phyloP scores from a whole-genome alignment of 2,329 filamentous ascomycete species.

The Chaetoscypha palmicola region DNA sequence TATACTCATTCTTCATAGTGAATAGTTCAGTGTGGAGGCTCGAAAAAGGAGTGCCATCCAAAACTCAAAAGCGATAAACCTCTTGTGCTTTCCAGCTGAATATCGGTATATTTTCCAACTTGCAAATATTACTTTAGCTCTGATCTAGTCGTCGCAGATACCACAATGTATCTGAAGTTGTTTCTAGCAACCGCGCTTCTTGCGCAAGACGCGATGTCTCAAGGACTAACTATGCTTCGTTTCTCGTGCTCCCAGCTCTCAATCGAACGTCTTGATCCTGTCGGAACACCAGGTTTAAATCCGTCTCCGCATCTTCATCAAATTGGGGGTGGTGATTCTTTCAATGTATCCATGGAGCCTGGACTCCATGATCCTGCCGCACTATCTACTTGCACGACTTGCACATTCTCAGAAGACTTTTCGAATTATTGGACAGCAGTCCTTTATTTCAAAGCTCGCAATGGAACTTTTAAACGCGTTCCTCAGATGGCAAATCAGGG shows the following conservation, averaged over 20 bases:
- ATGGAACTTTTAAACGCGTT: constrained; percentile 6
- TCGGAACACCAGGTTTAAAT: neutral
- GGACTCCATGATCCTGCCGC: neutral
- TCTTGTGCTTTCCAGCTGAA: too few species aligned
- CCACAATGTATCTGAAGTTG: neutral
- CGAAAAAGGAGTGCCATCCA: too few species aligned
- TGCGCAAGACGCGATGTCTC: neutral
- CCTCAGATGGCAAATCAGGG: constrained; percentile 2
- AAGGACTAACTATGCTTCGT: neutral
- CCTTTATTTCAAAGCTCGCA: constrained; percentile 4
- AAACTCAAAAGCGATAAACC: too few species aligned
- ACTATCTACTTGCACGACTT: constrained; percentile 2
- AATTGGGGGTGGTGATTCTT: constrained; percentile 1
- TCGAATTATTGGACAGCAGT: constrained; percentile 4
- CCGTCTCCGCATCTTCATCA: constrained; percentile 2
- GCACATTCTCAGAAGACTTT: constrained; percentile 5
- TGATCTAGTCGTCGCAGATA: too few species aligned
- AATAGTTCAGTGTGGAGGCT: too few species aligned
- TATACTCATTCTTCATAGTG: too few species aligned
- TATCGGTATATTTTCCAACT: too few species aligned
- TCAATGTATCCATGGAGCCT: constrained; percentile 3
- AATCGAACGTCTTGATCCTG: neutral
- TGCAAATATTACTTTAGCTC: too few species aligned
- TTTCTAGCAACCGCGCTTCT: neutral
- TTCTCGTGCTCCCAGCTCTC: neutral